A percentile compares a stretch with the other conserved stretches of the same genome.
Evolutionary conservation across 2,329 filamentous ascomycete species (phyloP).

Genomic region (Cercospora sp.): DNA sequence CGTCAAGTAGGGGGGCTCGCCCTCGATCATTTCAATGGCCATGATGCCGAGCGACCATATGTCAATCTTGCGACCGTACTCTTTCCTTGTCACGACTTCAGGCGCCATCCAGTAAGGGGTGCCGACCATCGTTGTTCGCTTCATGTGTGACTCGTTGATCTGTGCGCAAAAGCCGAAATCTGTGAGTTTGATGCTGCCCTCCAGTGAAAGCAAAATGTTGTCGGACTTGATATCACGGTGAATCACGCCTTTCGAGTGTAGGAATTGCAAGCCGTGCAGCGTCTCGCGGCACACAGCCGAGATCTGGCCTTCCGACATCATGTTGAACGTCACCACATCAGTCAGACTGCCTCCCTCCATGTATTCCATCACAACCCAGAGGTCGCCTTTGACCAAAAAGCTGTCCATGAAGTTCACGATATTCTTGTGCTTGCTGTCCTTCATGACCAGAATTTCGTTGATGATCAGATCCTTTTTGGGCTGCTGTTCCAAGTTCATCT

Average conservation of each 20-base stretch:
- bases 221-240: slow-evolving; percentile 99
- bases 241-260: slow-evolving; percentile 97
- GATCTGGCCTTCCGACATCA: slow-evolving; percentile 98
- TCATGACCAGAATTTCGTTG: slow-evolving; percentile 99
- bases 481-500: slow-evolving; percentile 98
- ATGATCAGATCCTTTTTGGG: slow-evolving; percentile 99
- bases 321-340: slow-evolving; percentile 98
- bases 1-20: slow-evolving; percentile 93
- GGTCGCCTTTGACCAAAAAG: slow-evolving; percentile 81
- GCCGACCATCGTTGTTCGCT: slow-evolving; percentile 98
- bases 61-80: slow-evolving; percentile 97
- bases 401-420: slow-evolving; percentile 99
- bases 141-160: slow-evolving; percentile 95
- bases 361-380: slow-evolving; percentile 99
- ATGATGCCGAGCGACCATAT: slow-evolving; percentile 99
- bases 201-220: slow-evolving; percentile 89
- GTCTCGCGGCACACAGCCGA: slow-evolving; percentile 94
- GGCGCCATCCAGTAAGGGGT: slow-evolving; percentile 99
- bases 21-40: slow-evolving; percentile 99
- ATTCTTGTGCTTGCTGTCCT: slow-evolving; percentile 96
- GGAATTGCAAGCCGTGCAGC: slow-evolving; percentile 83
- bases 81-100: slow-evolving; percentile 94
- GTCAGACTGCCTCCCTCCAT: slow-evolving; percentile 98
- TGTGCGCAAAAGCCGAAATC: slow-evolving; percentile 99
- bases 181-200: slow-evolving; percentile 96